phyloP scores from a whole-genome alignment of 202 grass and related monocot species.

The Schoenoplectus tabernaemontani region DNA sequence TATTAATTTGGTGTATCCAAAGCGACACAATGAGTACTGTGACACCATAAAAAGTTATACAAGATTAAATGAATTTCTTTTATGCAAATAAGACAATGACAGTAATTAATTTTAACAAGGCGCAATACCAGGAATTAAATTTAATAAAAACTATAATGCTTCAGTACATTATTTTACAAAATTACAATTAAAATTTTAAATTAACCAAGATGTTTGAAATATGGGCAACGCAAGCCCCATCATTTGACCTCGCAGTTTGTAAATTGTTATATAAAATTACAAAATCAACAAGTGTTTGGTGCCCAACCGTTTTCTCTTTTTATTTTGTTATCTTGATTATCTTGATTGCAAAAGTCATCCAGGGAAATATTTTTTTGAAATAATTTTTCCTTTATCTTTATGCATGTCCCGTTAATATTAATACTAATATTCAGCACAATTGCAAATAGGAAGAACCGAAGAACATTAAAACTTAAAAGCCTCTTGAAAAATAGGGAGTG shows the following conservation, averaged over 20 bases:
- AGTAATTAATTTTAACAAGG: no score
- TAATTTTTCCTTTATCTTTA: background rate
- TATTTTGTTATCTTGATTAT: background rate
- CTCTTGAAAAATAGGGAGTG: background rate
- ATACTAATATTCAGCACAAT: background rate
- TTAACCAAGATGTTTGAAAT: background rate
- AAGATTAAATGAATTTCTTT: no score
- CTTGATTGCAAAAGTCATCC: background rate
- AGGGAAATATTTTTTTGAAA: no score
- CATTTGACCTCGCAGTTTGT: background rate
- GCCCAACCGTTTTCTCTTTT: background rate
- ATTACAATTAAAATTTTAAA: background rate
- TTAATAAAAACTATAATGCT: background rate
- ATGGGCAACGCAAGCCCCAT: background rate
- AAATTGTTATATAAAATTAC: background rate
- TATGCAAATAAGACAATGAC: no score
- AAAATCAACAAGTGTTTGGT: background rate
- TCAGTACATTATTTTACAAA: background rate
- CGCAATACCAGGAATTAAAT: background rate
- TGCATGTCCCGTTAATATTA: background rate
- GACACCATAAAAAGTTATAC: no score
- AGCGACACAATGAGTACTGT: no score
- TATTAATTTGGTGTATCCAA: no score
- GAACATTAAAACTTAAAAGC: background rate
- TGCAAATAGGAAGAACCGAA: background rate